A percentile compares a stretch with the other conserved stretches of the same genome.
phyloP scores from a whole-genome alignment of 2,329 filamentous ascomycete genomes.

The Neurospora crassa region DNA sequence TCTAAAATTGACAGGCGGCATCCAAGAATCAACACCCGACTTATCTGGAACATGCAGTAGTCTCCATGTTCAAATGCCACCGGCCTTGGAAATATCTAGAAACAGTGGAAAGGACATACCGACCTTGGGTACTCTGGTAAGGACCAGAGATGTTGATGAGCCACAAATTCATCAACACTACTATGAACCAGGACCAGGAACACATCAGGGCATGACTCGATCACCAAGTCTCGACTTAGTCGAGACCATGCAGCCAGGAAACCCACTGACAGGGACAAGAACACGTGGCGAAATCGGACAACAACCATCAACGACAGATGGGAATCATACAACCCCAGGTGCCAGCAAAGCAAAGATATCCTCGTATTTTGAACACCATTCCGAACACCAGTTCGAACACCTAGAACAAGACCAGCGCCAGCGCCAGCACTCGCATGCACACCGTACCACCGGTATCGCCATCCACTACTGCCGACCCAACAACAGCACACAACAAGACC shows the following conservation, averaged over 20 bases:
- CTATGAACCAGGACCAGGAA: background rate
- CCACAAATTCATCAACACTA: background rate
- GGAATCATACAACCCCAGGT: background rate
- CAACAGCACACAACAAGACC: background rate
- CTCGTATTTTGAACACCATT: background rate
- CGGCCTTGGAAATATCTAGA: background rate
- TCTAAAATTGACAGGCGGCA: slow-evolving; percentile 6
- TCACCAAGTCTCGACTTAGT: background rate
- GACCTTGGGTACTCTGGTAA: background rate
- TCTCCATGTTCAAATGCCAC: slow-evolving; percentile 9
- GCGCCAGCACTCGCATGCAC: background rate
- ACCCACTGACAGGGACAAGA: background rate
- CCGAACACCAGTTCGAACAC: background rate
- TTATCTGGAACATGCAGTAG: slow-evolving; percentile 4
- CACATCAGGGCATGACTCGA: background rate
- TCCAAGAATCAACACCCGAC: slow-evolving; percentile 7
- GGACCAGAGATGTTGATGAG: background rate
- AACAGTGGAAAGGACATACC: background rate
- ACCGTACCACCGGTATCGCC: background rate
- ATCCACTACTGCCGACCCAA: background rate
- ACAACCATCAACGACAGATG: background rate
- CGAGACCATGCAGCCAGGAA: background rate
- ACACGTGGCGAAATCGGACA: background rate
- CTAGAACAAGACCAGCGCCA: background rate
- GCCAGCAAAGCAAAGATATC: background rate